phyloP scores from a whole-genome alignment of 2,329 filamentous ascomycete species.

The Colletotrichum spinosum region DNA sequence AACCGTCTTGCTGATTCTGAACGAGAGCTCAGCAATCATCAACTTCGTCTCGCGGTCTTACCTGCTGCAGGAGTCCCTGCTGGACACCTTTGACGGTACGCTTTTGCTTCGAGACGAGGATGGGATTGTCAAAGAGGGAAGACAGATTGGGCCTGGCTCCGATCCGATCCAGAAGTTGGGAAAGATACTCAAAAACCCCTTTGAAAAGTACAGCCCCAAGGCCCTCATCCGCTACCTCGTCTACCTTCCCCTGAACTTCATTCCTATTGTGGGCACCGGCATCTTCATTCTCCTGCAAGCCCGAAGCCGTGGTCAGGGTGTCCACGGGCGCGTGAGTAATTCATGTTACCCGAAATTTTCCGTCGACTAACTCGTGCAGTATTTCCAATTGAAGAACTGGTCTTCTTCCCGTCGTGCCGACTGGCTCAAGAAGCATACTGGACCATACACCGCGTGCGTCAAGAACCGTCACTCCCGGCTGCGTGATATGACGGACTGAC shows the following conservation, averaged over 20 bases:
- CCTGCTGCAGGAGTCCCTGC: constrained; percentile 82
- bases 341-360: background rate
- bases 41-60: constrained; percentile 74
- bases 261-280: constrained; percentile 86
- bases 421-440: constrained; percentile 77
- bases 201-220: constrained; percentile 66
- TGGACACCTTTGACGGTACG: constrained; percentile 90
- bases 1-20: constrained; percentile 75
- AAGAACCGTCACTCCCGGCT: constrained; percentile 6
- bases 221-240: constrained; percentile 83
- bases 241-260: constrained; percentile 92
- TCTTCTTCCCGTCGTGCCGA: constrained; percentile 70
- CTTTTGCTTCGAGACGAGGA: constrained; percentile 63
- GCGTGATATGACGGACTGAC: constrained; percentile 26
- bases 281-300: constrained; percentile 81
- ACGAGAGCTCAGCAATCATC: constrained; percentile 70
- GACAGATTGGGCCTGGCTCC: constrained; percentile 74
- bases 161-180: constrained; percentile 69
- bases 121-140: constrained; percentile 77
- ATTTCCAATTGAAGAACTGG: constrained; percentile 94
- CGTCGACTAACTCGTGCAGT: constrained; percentile 59
- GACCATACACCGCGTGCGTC: constrained; percentile 81
- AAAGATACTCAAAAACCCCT: constrained; percentile 68
- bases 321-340: constrained; percentile 65
- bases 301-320: constrained; percentile 58